A percentile compares a stretch with the other conserved stretches of the same genome.
phyloP scores from a whole-genome alignment of 345 rosid genomes.

The Angophora floribunda region DNA sequence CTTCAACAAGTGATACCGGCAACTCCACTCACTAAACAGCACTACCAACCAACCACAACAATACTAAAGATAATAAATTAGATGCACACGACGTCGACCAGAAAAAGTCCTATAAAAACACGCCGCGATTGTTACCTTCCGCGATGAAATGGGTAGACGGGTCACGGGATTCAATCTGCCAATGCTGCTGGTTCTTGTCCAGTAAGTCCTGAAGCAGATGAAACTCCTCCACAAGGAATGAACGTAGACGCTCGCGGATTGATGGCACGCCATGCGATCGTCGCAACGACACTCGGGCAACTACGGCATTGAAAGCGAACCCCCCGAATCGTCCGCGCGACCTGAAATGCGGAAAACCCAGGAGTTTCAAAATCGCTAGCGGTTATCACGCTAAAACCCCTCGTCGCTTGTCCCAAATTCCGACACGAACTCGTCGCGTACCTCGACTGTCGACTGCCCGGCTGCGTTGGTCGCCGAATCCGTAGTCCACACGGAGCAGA shows the following conservation, averaged over 20 bases:
- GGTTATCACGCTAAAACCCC: not conserved
- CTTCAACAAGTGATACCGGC: not conserved
- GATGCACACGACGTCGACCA: not conserved
- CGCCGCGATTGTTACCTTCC: not conserved
- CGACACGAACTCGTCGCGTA: not conserved
- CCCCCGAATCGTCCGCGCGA: not conserved
- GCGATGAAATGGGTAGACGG: not conserved
- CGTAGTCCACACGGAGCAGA: not conserved
- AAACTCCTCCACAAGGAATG: constrained; percentile 4
- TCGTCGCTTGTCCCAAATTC: not conserved
- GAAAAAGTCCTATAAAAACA: not conserved
- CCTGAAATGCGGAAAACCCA: not conserved
- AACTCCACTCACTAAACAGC: not conserved
- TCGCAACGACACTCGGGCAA: not conserved
- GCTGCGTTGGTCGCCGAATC: not conserved
- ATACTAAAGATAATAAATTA: not conserved
- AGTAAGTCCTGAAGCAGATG: not conserved
- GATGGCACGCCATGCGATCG: not conserved
- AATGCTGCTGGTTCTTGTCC: not conserved
- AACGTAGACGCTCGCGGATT: not conserved
- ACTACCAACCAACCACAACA: not conserved
- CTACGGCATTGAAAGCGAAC: not conserved
- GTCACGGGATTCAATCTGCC: not conserved
- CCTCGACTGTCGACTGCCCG: not conserved
- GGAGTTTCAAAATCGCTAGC: not conserved